These are phyloP conservation scores for Kitagawia praeruptora DNA, from an alignment of 129 eudicot genomes.

Conservation along the genomic window DNA sequence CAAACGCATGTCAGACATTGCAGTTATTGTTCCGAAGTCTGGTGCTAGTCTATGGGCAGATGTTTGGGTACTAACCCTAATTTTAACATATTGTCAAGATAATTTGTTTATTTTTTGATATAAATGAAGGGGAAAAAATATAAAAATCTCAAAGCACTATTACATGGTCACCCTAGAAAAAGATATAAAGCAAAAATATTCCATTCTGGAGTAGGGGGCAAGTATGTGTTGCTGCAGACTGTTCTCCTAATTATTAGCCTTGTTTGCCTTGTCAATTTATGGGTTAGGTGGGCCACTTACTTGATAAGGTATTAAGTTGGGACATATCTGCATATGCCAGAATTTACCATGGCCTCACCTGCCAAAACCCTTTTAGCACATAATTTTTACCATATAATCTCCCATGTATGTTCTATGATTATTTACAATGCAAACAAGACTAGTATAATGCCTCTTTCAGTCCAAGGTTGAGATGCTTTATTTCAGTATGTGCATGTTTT, in stretches of 20 bases:
- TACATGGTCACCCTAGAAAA: not conserved
- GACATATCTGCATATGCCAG: not conserved
- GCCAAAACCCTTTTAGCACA: not conserved
- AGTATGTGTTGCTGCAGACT: not conserved
- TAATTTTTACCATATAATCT: not conserved
- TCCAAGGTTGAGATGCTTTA: not conserved
- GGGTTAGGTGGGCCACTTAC: not conserved
- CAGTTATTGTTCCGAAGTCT: conserved; percentile 86
- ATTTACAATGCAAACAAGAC: not conserved
- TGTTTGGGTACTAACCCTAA: conserved; percentile 51
- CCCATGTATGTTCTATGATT: not conserved
- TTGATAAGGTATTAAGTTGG: not conserved
- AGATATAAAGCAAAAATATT: not conserved
- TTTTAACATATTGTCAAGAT: not conserved
- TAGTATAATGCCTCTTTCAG: not conserved
- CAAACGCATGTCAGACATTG: conserved; percentile 69
- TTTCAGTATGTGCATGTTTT: not conserved
- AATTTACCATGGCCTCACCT: not conserved
- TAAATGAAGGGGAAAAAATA: not conserved
- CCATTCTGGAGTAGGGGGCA: not conserved
- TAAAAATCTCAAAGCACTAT: not conserved
- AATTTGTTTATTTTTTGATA: not conserved
- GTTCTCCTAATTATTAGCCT: not conserved
- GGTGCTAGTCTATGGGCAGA: conserved; percentile 99
- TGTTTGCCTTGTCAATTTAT: not conserved